Conservation (phyloP, 192 early-diverging fungal species). For the Entophlyctis helioformis region DNA sequence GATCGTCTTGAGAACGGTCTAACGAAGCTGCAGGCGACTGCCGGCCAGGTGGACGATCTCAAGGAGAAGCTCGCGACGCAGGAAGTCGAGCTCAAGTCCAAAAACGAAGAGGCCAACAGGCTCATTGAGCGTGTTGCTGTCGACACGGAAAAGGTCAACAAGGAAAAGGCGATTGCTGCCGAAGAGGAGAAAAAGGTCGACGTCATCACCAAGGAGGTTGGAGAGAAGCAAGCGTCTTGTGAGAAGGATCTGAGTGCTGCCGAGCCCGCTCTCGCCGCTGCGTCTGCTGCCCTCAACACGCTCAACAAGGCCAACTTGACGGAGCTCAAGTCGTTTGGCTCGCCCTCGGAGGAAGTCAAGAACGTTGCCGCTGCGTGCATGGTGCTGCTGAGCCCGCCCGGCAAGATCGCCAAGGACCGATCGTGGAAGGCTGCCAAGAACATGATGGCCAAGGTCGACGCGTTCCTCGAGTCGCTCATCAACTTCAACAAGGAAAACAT, state of each 20-base stretch:
- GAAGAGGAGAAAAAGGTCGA: conserved; percentile 53
- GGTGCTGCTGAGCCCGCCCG: conserved; percentile 47
- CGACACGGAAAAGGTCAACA: conserved; percentile 55
- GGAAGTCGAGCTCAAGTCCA: conserved; percentile 52
- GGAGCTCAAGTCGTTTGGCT: conserved; percentile 56
- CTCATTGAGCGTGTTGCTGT: conserved; percentile 50
- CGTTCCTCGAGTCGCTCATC: conserved; percentile 46
- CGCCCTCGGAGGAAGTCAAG: conserved; percentile 49
- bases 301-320: conserved; percentile 59
- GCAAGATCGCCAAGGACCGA: conserved; percentile 54
- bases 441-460: conserved; percentile 61
- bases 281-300: conserved; percentile 43
- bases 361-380: conserved; percentile 46
- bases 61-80: conserved; percentile 52
- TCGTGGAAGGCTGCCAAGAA: conserved; percentile 55
- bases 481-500: conserved; percentile 56
- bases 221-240: conserved; percentile 42
- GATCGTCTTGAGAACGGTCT: conserved; percentile 56
- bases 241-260: conserved; percentile 46
- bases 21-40: conserved; percentile 50
- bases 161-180: conserved; percentile 54
- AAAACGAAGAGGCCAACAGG: conserved; percentile 50
- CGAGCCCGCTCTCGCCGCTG: conserved; percentile 50
- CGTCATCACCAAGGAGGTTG: conserved; percentile 45
- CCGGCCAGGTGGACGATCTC: conserved; percentile 50